These are phyloP conservation scores for Aspergillus hancockii DNA, from an alignment of 495 filamentous ascomycete species.

Conservation along the genomic window DNA sequence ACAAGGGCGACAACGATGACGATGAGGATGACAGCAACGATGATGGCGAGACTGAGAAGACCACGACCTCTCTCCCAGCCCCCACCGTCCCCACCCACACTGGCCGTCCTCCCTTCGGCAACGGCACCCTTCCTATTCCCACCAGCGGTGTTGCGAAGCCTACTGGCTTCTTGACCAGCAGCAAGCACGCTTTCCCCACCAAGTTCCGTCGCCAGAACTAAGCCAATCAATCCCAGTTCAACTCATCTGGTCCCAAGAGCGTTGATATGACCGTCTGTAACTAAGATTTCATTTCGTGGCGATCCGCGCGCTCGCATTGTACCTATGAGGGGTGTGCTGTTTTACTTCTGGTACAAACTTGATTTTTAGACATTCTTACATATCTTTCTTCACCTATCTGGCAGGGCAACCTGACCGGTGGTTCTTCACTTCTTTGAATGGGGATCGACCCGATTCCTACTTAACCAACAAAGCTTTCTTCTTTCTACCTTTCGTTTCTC, in stretches of 20 bases:
- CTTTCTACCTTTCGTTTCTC: conserved; percentile 12
- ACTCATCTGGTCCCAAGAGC: conserved; percentile 6
- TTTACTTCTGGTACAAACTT: conserved; percentile 29
- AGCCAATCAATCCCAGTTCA: conserved; percentile 6
- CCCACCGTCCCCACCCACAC: conserved; percentile 23
- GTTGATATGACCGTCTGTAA: conserved; percentile 14
- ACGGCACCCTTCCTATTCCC: conserved; percentile 34
- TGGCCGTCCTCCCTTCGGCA: conserved; percentile 32
- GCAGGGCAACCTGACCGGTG: not conserved
- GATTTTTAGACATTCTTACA: conserved; percentile 18
- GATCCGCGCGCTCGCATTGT: conserved; percentile 31
- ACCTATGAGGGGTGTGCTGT: conserved; percentile 28
- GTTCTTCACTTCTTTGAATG: conserved; percentile 18
- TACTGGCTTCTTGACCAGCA: conserved; percentile 29
- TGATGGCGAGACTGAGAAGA: not conserved
- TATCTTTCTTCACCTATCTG: conserved; percentile 11
- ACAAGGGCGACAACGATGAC: conserved; percentile 6
- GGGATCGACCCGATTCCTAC: not conserved
- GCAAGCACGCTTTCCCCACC: conserved; percentile 21
- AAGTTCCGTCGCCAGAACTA: conserved; percentile 33
- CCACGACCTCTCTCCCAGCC: not conserved
- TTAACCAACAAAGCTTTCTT: conserved; percentile 19
- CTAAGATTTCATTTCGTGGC: conserved; percentile 23
- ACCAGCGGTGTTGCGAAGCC: conserved; percentile 33
- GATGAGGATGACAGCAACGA: conserved; percentile 5